Evolutionary conservation across 305 asterid genomes (phyloP).

Genomic region (Fraxinus platypoda): DNA sequence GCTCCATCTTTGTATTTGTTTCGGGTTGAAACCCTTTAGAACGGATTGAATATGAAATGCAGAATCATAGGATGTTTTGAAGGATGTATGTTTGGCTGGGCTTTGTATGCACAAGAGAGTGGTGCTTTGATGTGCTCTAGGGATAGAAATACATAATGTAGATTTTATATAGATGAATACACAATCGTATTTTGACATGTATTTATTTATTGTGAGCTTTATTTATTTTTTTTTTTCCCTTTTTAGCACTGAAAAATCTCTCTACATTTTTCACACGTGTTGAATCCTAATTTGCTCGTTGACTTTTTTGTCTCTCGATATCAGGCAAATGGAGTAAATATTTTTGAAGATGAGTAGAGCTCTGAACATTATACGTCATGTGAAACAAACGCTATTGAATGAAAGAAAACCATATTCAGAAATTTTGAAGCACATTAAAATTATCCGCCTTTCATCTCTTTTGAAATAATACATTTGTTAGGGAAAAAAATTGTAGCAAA

Average conservation of each 20-base stretch:
- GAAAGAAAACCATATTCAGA: neutral
- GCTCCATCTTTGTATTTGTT: slow-evolving; percentile 22
- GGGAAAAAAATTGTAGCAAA: neutral
- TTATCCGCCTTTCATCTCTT: neutral
- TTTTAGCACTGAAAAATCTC: neutral
- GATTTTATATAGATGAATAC: slow-evolving; percentile 27
- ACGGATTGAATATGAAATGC: slow-evolving; percentile 16
- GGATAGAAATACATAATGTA: slow-evolving; percentile 37
- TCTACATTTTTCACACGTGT: neutral
- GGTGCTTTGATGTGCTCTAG: slow-evolving; percentile 27
- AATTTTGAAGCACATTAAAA: neutral
- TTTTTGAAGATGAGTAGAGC: too few relatives aligned
- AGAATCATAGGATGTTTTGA: slow-evolving; percentile 25
- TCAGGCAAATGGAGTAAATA: neutral
- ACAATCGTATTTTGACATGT: neutral
- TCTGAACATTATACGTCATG: too few relatives aligned
- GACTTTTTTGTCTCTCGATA: neutral
- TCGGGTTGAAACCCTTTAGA: slow-evolving; percentile 16
- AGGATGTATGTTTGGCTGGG: slow-evolving; percentile 19
- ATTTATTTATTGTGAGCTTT: neutral
- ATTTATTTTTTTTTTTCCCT: neutral
- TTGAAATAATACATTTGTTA: neutral
- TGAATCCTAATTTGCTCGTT: neutral
- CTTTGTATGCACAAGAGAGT: slow-evolving; percentile 25
- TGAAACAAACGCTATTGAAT: too few relatives aligned